Conservation (phyloP, 768 basidiomycete genomes). For the Ramaria rubella region DNA sequence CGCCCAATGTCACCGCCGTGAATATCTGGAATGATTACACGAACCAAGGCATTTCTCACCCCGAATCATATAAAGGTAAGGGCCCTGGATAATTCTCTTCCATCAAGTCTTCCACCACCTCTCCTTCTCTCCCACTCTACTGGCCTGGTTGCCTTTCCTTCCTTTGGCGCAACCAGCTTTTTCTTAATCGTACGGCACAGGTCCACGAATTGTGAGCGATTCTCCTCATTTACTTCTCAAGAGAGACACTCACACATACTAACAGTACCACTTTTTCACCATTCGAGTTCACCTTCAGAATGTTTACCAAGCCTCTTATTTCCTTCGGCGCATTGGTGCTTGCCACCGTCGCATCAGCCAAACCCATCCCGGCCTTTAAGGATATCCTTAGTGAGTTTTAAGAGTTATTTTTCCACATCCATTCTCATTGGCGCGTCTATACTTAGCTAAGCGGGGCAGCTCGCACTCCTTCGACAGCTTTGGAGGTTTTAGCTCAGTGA, state of each 20-base stretch:
- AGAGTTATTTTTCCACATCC: not conserved
- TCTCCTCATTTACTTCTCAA: not conserved
- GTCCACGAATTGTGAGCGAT: conserved; percentile 2
- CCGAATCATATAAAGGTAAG: not conserved
- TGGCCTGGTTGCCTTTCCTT: conserved; percentile 8
- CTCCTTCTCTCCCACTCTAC: not conserved
- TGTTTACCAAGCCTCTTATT: conserved; percentile 1
- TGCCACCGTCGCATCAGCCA: not conserved
- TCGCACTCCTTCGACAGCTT: conserved; percentile 6
- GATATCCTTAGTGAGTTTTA: not conserved
- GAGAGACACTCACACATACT: not conserved
- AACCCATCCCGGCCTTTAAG: conserved; percentile 1
- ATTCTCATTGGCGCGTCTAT: not conserved
- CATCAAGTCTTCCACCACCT: not conserved
- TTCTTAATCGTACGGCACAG: conserved; percentile 4
- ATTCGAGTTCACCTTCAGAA: not conserved
- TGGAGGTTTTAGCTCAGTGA: not conserved
- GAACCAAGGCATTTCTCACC: not conserved
- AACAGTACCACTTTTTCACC: not conserved
- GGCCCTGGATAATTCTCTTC: not conserved
- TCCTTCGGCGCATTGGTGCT: conserved; percentile 2
- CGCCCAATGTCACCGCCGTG: not conserved
- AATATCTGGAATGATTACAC: not conserved
- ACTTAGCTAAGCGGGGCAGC: conserved; percentile 1
- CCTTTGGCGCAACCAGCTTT: conserved; percentile 4